Evolutionary conservation across 1,284 basidiomycete species (phyloP).

Genomic region (Cutaneotrichosporon sp.): DNA sequence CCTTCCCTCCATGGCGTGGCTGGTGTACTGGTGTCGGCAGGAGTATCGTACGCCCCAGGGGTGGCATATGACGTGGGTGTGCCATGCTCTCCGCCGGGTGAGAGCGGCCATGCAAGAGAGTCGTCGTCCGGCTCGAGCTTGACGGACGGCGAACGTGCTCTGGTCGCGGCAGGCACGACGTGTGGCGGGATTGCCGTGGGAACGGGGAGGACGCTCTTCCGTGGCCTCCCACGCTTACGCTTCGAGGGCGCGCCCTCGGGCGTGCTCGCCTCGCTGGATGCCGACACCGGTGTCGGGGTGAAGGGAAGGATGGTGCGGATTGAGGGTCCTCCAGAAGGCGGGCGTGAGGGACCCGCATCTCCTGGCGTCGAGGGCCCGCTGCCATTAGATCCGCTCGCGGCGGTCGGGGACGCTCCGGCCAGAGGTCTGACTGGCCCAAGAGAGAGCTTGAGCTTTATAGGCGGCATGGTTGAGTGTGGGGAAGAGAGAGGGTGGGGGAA

Average conservation of each 20-base stretch:
- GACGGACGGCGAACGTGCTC: slow-evolving; percentile 5
- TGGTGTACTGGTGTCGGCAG: slow-evolving; percentile 1
- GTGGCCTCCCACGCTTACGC: slow-evolving; percentile 20
- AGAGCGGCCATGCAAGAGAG: slow-evolving; percentile 23
- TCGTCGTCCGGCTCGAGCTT: slow-evolving; percentile 24
- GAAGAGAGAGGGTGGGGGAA: neutral
- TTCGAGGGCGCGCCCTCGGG: slow-evolving; percentile 12
- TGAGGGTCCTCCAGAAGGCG: neutral
- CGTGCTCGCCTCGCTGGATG: slow-evolving; percentile 19
- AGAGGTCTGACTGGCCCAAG: slow-evolving; percentile 23
- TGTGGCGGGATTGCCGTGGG: slow-evolving; percentile 26
- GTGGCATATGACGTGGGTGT: neutral
- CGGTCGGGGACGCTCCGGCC: neutral
- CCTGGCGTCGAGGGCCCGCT: slow-evolving; percentile 6
- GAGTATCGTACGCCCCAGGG: slow-evolving; percentile 6
- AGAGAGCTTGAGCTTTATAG: slow-evolving; percentile 44
- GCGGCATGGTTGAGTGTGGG: slow-evolving; percentile 21
- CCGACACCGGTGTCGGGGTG: slow-evolving; percentile 17
- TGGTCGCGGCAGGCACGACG: slow-evolving; percentile 5
- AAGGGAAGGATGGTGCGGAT: neutral
- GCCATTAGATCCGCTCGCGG: neutral
- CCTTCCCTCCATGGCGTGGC: slow-evolving; percentile 13
- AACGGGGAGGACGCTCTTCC: slow-evolving; percentile 14
- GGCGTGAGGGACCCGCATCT: neutral
- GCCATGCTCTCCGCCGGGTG: slow-evolving; percentile 12